Evolutionary conservation across 495 filamentous ascomycete species (phyloP).

Genomic region (Penicillium riverlandense): DNA sequence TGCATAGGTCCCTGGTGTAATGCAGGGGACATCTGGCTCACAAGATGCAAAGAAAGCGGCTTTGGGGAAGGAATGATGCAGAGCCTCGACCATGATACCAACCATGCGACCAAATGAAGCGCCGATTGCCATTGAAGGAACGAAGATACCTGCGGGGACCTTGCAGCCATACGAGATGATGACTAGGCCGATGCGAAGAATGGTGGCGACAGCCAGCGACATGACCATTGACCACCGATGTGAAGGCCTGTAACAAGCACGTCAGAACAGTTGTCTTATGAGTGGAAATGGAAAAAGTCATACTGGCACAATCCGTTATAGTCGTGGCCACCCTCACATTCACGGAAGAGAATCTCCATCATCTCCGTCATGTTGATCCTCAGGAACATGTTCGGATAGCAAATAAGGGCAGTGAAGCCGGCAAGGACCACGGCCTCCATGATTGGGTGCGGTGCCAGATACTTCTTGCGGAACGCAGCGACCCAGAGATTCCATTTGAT

Average conservation of each 20-base stretch:
- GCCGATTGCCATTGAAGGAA: conserved; percentile 95
- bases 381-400: conserved; percentile 93
- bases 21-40: conserved; percentile 87
- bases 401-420: conserved; percentile 75
- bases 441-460: conserved; percentile 76
- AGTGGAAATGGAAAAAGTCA: not conserved
- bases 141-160: conserved; percentile 94
- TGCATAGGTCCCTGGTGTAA: conserved; percentile 93
- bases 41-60: conserved; percentile 83
- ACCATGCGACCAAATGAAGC: conserved; percentile 89
- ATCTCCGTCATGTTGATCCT: conserved; percentile 98
- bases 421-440: conserved; percentile 85
- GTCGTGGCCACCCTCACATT: conserved; percentile 89
- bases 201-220: conserved; percentile 72
- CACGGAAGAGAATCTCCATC: conserved; percentile 95
- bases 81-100: conserved; percentile 87
- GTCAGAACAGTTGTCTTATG: conserved; percentile 14
- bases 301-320: conserved; percentile 88
- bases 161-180: conserved; percentile 98
- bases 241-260: conserved; percentile 25
- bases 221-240: conserved; percentile 75
- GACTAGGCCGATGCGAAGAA: conserved; percentile 75
- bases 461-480: conserved; percentile 92
- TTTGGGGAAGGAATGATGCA: conserved; percentile 75
- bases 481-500: conserved; percentile 96